Conservation (phyloP, 2,329 filamentous ascomycete genomes). For the Trichoderma sp. region DNA sequence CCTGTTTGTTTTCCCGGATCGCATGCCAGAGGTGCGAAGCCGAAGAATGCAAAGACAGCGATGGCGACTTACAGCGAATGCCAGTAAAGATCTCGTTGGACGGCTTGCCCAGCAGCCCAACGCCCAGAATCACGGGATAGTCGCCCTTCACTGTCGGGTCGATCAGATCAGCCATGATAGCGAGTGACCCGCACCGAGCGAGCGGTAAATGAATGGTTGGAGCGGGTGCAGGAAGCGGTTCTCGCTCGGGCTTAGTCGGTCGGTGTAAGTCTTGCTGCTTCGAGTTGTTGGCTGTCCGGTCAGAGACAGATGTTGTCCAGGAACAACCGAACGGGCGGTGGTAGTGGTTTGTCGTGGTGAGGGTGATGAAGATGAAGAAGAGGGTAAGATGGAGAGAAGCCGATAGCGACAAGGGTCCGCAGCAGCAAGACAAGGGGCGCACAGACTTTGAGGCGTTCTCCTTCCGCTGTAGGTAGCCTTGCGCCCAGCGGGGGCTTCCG, state of each 20-base stretch:
- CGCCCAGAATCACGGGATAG: constrained; percentile 65
- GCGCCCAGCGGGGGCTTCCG: neutral
- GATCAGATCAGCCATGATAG: constrained; percentile 44
- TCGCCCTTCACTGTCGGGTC: constrained; percentile 63
- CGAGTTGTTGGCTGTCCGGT: neutral
- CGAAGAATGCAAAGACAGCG: neutral
- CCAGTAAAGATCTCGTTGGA: constrained; percentile 62
- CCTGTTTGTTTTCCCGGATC: neutral
- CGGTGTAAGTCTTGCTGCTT: neutral
- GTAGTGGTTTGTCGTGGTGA: neutral
- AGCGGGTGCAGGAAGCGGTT: neutral
- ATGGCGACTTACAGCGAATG: constrained; percentile 54
- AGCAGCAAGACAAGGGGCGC: neutral
- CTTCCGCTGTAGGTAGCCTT: neutral
- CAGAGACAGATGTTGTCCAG: neutral
- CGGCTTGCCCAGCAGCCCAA: constrained; percentile 58
- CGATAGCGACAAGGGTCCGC: neutral
- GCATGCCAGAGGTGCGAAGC: neutral
- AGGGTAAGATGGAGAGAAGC: neutral
- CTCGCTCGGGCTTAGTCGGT: neutral
- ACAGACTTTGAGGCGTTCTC: constrained; percentile 4
- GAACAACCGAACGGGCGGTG: neutral
- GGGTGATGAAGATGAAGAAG: neutral
- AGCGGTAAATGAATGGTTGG: neutral
- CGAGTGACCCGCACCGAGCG: neutral